Conservation (phyloP, 1,284 basidiomycete species). For the Pseudozyma hubeiensis region DNA sequence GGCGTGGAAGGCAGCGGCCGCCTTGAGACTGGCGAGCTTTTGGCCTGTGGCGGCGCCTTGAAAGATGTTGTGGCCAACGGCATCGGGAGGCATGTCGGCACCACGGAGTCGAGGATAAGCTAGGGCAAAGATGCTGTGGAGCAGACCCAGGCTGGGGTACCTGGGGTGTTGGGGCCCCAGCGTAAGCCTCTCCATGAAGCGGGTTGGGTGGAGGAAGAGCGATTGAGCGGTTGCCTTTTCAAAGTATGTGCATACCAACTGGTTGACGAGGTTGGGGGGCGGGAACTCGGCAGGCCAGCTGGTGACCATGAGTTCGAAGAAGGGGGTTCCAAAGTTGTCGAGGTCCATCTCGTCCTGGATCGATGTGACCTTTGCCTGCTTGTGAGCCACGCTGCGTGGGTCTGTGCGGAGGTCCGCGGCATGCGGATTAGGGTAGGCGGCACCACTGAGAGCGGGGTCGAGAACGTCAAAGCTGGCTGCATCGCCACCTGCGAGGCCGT, state of each 20-base stretch:
- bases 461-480: slow-evolving; percentile 35
- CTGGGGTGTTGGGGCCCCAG: slow-evolving; percentile 49
- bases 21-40: slow-evolving; percentile 38
- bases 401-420: slow-evolving; percentile 29
- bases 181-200: slow-evolving; percentile 50
- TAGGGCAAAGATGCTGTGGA: slow-evolving; percentile 58
- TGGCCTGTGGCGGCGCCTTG: slow-evolving; percentile 31
- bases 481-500: slow-evolving; percentile 17
- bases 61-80: slow-evolving; percentile 19
- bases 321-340: slow-evolving; percentile 30
- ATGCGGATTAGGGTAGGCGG: slow-evolving; percentile 24
- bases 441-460: slow-evolving; percentile 44
- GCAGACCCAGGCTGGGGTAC: slow-evolving; percentile 49
- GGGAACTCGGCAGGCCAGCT: slow-evolving; percentile 61
- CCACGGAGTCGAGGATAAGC: slow-evolving; percentile 35
- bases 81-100: slow-evolving; percentile 20
- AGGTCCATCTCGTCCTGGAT: slow-evolving; percentile 46
- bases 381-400: slow-evolving; percentile 24
- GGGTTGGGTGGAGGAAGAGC: slow-evolving; percentile 47
- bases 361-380: slow-evolving; percentile 46
- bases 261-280: slow-evolving; percentile 50
- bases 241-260: slow-evolving; percentile 51
- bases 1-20: slow-evolving; percentile 49
- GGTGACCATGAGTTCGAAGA: slow-evolving; percentile 54
- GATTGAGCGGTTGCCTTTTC: slow-evolving; percentile 39